phyloP scores from a whole-genome alignment of 345 rosid genomes.

The rapeseed (Brassica napus) region Da-Ae NC_063450.1:25736501-25737000 shows the following conservation, averaged over 20 bases:
- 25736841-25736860: neutral
- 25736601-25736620: neutral
- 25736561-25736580: neutral
- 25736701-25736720: neutral
- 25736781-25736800: neutral
- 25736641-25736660: neutral
- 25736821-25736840: neutral
- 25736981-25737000: neutral
- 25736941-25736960: slow-evolving; percentile 4
- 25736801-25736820: neutral
- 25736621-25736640: neutral
- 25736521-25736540: neutral
- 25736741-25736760: neutral
- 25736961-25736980: neutral
- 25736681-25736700: neutral
- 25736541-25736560: neutral
- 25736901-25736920: neutral
- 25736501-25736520: neutral
- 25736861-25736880: neutral
- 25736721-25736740: neutral
- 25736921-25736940: neutral
- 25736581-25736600: slow-evolving; percentile 1
- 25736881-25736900: neutral
- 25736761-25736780: neutral
- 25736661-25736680: neutral